Evolutionary conservation across 2,329 filamentous ascomycete genomes (phyloP), one percentile per base, ranked within the genome.

Genomic region (Trichoderma aggressivum): DNA sequence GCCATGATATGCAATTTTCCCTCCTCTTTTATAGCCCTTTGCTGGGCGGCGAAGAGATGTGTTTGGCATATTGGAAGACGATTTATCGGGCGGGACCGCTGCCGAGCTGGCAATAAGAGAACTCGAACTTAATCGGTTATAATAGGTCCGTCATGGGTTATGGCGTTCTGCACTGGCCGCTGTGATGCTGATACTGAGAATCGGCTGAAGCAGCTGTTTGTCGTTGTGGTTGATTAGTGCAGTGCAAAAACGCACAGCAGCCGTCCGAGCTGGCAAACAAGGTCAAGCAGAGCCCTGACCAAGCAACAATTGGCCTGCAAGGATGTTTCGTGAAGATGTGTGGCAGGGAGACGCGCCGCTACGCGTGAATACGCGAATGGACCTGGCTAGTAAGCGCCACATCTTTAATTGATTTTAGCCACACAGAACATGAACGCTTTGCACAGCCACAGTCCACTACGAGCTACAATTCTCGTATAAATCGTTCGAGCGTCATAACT

Each of bases 1-100:
- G 77, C 92, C 92, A 86, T 93, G 92, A 81, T 90, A 91, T 72
- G 89, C 88, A 66, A 85, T 82, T 80, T 91, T 93, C 72, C 88
- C 88, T 84, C 81, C 92, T 83, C 83, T 92, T 84, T 82, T 92
- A 86, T 87, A 89, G 78, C 89, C 89, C 79, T 90, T 90, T 78
- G 89, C 86, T 59, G 89, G 89, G 77, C 84, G 85, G 71, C 89
- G 83, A 76, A 90, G 80, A 63, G 83, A 84, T 60, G 87, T 89
- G 80, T 89, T 90, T 60, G 89, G 82, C 90, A 91, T 88, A 75
- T 79, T 81, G 79, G 72, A 66, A 21, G 58, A 59, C 36, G 65
- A 3, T 34, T 58, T 43, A 60, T 70, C 34, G 70, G 43, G 61
- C 47, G 21, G 47, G 69, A 59, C 24, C 58, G 32, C 55, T 43